Percentiles rank a stretch among this genome's conserved stretches.
These are phyloP conservation scores for Pythium folliculosum DNA, from an alignment of 352 stramenopile species.

Conservation along the genomic window DNA sequence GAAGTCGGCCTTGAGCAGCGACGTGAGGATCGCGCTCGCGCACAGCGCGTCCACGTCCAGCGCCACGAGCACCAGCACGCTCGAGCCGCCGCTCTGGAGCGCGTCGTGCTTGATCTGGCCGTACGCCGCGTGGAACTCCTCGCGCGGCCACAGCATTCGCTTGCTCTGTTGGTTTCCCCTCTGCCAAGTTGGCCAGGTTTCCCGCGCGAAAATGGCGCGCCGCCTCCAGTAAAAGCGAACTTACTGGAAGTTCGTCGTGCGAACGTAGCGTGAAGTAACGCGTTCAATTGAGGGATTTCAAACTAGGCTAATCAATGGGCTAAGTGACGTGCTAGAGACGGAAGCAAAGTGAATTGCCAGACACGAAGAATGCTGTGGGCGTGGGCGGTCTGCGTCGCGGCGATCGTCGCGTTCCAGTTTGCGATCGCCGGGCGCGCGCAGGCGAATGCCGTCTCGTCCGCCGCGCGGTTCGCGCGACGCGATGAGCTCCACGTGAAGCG, in stretches of 20 bases:
- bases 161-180: neutral
- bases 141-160: slow-evolving; percentile 78
- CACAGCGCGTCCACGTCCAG: slow-evolving; percentile 95
- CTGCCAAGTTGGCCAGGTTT: slow-evolving; percentile 10
- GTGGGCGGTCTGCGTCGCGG: slow-evolving; percentile 15
- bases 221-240: neutral
- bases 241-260: neutral
- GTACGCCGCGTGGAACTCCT: slow-evolving; percentile 87
- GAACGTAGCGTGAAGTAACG: slow-evolving; percentile 3
- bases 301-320: slow-evolving; percentile 1
- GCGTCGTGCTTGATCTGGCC: slow-evolving; percentile 81
- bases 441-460: too few species aligned
- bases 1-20: slow-evolving; percentile 71
- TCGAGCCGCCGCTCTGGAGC: slow-evolving; percentile 68
- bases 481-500: slow-evolving; percentile 49
- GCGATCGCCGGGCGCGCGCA: slow-evolving; percentile 22
- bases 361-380: slow-evolving; percentile 16
- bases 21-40: slow-evolving; percentile 92
- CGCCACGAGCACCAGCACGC: slow-evolving; percentile 92
- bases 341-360: neutral
- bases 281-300: too few species aligned
- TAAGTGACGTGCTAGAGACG: neutral
- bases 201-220: neutral
- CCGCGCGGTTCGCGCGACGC: slow-evolving; percentile 29
- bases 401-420: slow-evolving; percentile 32